Conservation (phyloP, 2,329 filamentous ascomycete species). For the Stachybotrys chlorohalonatus region DNA sequence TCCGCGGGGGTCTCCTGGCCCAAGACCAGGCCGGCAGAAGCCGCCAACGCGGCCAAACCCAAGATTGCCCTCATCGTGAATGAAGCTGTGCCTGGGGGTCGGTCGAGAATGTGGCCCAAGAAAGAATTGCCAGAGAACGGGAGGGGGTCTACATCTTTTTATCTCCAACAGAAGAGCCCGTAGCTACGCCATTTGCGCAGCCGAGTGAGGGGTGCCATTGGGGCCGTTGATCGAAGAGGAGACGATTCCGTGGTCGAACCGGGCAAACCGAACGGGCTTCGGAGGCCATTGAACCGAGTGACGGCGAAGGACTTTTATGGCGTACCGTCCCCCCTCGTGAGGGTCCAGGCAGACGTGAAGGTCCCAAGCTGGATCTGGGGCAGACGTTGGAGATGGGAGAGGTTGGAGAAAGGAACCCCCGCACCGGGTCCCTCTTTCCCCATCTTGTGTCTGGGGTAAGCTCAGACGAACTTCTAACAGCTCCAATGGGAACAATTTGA, state of each 20-base stretch:
- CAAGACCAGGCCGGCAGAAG: not conserved
- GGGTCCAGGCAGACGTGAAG: no score
- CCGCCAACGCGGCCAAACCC: not conserved
- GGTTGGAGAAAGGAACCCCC: not conserved
- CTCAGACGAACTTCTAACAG: not conserved
- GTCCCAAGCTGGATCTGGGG: no score
- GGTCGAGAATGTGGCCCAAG: not conserved
- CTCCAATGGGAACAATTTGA: not conserved
- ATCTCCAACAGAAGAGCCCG: no score
- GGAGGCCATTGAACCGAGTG: not conserved
- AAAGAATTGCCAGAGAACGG: no score
- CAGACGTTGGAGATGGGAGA: not conserved
- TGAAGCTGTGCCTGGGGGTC: not conserved
- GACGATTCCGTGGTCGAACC: not conserved
- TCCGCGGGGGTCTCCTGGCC: conserved; percentile 1
- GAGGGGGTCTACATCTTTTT: no score
- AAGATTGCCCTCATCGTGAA: not conserved
- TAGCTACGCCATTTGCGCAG: no score
- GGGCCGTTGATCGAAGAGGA: not conserved
- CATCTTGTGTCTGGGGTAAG: not conserved
- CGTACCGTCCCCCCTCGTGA: no score
- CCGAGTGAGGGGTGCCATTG: not conserved
- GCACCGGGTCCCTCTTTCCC: no score
- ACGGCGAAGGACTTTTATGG: no score
- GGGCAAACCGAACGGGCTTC: not conserved